Conservation (phyloP, 139 green algal species). For the Tetraselmis striata region DNA sequence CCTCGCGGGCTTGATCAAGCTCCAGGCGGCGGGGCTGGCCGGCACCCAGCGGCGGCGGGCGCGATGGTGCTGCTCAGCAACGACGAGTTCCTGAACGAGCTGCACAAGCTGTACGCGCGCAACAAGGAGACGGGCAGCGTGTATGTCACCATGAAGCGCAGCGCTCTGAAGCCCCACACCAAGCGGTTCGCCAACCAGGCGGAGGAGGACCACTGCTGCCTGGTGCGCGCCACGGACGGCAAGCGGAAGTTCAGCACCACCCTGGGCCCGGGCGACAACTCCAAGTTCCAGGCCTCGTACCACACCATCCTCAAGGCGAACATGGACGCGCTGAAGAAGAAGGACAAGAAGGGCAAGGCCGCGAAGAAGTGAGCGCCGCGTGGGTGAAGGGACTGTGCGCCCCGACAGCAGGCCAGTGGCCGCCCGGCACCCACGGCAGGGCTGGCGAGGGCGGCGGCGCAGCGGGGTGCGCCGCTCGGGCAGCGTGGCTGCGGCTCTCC, state of each 20-base stretch:
- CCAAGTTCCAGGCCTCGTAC: conserved; percentile 53
- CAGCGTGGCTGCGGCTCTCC: no score
- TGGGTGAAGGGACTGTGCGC: background rate
- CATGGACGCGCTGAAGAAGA: conserved; percentile 56
- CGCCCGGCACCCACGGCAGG: no score
- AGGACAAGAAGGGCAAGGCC: conserved; percentile 35
- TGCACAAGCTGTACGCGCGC: conserved; percentile 65
- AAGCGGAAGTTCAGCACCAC: conserved; percentile 71
- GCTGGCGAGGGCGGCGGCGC: no score
- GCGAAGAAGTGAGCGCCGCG: conserved; percentile 2
- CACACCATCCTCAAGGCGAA: conserved; percentile 59
- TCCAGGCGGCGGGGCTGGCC: no score
- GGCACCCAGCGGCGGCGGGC: no score
- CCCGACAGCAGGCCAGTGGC: no score
- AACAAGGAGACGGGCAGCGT: conserved; percentile 48
- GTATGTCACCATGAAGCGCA: conserved; percentile 67
- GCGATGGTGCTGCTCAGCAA: conserved; percentile 57
- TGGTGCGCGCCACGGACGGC: conserved; percentile 70
- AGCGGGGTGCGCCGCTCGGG: no score
- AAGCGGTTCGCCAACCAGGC: conserved; percentile 19
- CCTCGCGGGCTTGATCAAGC: no score
- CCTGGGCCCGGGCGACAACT: conserved; percentile 40
- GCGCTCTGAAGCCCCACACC: conserved; percentile 40
- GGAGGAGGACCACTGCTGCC: conserved; percentile 44
- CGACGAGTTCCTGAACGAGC: conserved; percentile 68